Base-by-base conservation (phyloP, 1,284 basidiomycete species). In the Singerocomus inundabilis region DNA sequence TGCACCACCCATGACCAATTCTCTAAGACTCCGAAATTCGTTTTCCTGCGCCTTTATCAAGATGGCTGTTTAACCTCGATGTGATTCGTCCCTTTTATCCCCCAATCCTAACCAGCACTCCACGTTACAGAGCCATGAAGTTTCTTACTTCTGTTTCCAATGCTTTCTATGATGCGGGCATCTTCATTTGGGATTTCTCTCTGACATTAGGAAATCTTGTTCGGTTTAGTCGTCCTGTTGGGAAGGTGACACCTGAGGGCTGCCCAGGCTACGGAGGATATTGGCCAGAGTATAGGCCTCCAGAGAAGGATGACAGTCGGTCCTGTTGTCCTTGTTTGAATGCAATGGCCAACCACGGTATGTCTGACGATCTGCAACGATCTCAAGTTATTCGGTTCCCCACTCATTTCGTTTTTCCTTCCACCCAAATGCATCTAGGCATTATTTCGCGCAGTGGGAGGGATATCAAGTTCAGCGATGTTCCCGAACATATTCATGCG, bases 261-360 rank as follows among this genome's bases (percentile, higher is more conserved):
- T 67, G 72, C 39, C 75, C 79, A 11, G 86, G 86, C 1, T 73
- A 70, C 29, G 75, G 71, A 30, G 85, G 86, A 0, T 67, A 76
- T 46, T 90, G 88, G 88, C 86, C 87, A 13, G 76, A 81, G 55
- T 88, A 73, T 56, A 67, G 75, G 5, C 64, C 82, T 1, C 79
- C 85, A 0, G 70, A 66, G 54, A 73, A 81, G 24, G 78, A 76
- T 1, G 86, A 88, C 54, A 87, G 85, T 58, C 73, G 88, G 16
- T 78, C 75, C 57, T 76, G 78, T 11, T 90, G 87, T 57, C 87
- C 87, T 8, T 82, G 76, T 3, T 67, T 89, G 55, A 90, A 90
- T 56, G 81, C 84, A 0, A 71, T 89, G 76, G 83, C 85, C 1
- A 87, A 87, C 61, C 85, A 87, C 55, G 85, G 85, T 84, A 53